Percentiles rank a stretch among this genome's conserved stretches.
Evolutionary conservation across 805 yeast genomes (phyloP).

Genomic region (Diddensiella santjacobensis): DNA sequence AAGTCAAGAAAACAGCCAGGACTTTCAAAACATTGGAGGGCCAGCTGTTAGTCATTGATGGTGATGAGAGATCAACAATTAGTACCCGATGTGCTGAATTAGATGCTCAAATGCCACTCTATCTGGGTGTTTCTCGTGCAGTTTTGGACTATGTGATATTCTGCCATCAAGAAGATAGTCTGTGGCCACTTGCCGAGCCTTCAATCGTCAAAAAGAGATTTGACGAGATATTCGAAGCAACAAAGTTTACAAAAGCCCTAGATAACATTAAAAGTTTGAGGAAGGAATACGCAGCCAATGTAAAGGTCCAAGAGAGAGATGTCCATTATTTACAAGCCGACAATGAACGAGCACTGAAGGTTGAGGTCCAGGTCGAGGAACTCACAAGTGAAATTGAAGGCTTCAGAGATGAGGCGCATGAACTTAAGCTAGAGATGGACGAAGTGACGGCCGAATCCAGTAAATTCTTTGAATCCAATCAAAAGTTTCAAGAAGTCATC

Average conservation of each 20-base stretch:
- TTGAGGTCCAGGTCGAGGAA: constrained; percentile 44
- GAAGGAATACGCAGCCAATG: constrained; percentile 73
- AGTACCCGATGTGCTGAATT: constrained; percentile 81
- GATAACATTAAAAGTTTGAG: constrained; percentile 71
- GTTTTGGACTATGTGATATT: constrained; percentile 88
- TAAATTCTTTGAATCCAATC: constrained; percentile 66
- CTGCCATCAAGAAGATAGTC: constrained; percentile 95
- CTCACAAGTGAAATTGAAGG: constrained; percentile 43
- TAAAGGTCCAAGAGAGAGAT: constrained; percentile 70
- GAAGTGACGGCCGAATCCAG: constrained; percentile 57
- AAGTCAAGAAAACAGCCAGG: constrained; percentile 54
- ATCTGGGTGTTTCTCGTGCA: constrained; percentile 84
- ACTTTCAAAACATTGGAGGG: constrained; percentile 92
- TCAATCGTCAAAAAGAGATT: constrained; percentile 82
- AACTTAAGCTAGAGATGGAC: constrained; percentile 48
- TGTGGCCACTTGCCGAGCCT: constrained; percentile 93
- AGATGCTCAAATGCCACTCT: constrained; percentile 74
- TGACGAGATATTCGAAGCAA: constrained; percentile 95
- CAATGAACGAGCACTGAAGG: constrained; percentile 62
- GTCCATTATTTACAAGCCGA: constrained; percentile 75
- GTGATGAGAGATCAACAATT: constrained; percentile 57
- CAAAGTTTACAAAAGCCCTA: constrained; percentile 85
- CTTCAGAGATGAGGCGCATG: constrained; percentile 47
- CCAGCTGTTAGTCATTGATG: constrained; percentile 59
- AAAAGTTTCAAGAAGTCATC: constrained; percentile 70